Conservation (phyloP, 2,329 filamentous ascomycete genomes). For the Xylaria hypoxylon region DNA sequence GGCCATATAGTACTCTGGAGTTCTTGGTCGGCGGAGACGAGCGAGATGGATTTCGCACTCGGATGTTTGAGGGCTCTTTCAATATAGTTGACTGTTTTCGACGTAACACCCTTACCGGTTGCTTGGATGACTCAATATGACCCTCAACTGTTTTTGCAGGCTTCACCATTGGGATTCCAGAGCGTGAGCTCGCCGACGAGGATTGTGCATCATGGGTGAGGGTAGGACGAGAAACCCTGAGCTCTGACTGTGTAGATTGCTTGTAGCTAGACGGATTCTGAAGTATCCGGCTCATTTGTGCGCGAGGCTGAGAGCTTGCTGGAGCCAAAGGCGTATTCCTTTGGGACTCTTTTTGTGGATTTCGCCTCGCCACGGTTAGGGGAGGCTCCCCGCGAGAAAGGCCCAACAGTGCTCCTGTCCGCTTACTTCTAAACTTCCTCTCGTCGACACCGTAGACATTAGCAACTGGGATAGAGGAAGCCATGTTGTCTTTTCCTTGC, state of each 20-base stretch:
- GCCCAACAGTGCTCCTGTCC: constrained; percentile 48
- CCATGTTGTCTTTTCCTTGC: constrained; percentile 48
- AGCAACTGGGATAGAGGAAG: constrained; percentile 48
- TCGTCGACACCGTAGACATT: constrained; percentile 46
- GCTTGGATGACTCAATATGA: constrained; percentile 50
- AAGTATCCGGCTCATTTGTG: constrained; percentile 53
- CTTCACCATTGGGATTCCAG: constrained; percentile 49
- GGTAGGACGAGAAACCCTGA: constrained; percentile 49
- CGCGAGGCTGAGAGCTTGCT: constrained; percentile 44
- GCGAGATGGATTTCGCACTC: constrained; percentile 51
- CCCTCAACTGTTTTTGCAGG: constrained; percentile 54
- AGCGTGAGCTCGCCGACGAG: constrained; percentile 54
- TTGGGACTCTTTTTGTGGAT: constrained; percentile 46
- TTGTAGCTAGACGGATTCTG: constrained; percentile 51
- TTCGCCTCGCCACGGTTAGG: constrained; percentile 41
- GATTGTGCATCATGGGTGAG: constrained; percentile 59
- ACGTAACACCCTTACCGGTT: constrained; percentile 59
- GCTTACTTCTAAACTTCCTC: constrained; percentile 46
- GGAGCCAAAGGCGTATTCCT: constrained; percentile 35
- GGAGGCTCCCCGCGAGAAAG: constrained; percentile 46
- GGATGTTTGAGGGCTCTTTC: constrained; percentile 51
- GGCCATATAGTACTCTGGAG: constrained; percentile 54
- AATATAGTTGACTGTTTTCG: constrained; percentile 63
- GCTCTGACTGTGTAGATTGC: constrained; percentile 29
- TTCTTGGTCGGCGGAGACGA: constrained; percentile 57